These are phyloP conservation scores for Herpetomonas muscarum DNA, from an alignment of 208 protist genomes.

Conservation along the genomic window DNA sequence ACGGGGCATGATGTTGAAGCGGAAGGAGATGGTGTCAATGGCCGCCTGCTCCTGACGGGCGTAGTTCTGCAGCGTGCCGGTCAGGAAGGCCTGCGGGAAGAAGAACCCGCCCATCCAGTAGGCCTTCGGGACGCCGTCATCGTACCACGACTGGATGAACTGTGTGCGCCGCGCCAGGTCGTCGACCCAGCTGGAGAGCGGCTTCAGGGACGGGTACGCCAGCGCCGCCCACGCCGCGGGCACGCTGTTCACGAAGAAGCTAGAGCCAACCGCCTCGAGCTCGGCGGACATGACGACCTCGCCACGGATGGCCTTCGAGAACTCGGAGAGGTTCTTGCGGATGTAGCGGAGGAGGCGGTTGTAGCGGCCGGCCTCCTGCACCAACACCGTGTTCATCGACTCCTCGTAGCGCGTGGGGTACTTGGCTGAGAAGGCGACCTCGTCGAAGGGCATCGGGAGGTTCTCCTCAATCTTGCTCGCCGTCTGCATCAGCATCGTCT, in stretches of 20 bases:
- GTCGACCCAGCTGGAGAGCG: constrained; percentile 95
- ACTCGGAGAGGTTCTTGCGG: constrained; percentile 82
- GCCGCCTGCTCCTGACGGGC: constrained; percentile 91
- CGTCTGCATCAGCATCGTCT: constrained; percentile 74
- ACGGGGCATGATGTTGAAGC: constrained; percentile 71
- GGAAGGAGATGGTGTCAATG: constrained; percentile 96
- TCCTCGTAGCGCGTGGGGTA: constrained; percentile 92
- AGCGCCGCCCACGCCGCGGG: constrained; percentile 79
- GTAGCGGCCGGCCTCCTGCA: constrained; percentile 93
- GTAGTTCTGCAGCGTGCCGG: constrained; percentile 96
- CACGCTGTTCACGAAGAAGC: constrained; percentile 96
- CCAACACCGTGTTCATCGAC: constrained; percentile 95
- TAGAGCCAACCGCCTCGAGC: constrained; percentile 93
- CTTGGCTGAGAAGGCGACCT: constrained; percentile 71
- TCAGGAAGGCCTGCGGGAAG: constrained; percentile 97
- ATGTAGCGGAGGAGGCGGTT: constrained; percentile 93
- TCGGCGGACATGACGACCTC: constrained; percentile 96
- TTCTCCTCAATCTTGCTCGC: constrained; percentile 81
- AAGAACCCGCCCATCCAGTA: constrained; percentile 98
- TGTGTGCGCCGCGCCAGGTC: constrained; percentile 89
- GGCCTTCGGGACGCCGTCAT: constrained; percentile 67
- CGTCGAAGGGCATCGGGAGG: constrained; percentile 83
- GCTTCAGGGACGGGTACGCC: constrained; percentile 96
- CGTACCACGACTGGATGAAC: constrained; percentile 92
- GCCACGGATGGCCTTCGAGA: constrained; percentile 92